Evolutionary conservation across 2,329 filamentous ascomycete genomes (phyloP).

Genomic region (Alternaria burnsii): DNA sequence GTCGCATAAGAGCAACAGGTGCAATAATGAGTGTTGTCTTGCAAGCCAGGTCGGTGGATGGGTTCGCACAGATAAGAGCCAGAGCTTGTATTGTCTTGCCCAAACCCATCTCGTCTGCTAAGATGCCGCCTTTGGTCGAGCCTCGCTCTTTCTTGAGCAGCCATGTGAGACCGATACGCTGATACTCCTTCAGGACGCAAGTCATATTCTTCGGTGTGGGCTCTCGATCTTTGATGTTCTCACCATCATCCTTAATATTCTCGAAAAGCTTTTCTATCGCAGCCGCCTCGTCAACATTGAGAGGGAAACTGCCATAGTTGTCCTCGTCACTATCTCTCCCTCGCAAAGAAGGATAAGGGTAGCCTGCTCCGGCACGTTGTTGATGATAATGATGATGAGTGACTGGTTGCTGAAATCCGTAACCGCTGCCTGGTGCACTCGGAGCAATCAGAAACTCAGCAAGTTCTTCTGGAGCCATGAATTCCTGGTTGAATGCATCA

Average conservation of each 20-base stretch:
- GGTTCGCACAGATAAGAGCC: slow-evolving; percentile 75
- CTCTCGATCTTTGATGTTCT: slow-evolving; percentile 65
- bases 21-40: slow-evolving; percentile 86
- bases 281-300: slow-evolving; percentile 27
- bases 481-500: slow-evolving; percentile 33
- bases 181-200: slow-evolving; percentile 78
- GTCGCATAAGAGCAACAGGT: slow-evolving; percentile 79
- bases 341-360: neutral
- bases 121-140: slow-evolving; percentile 75
- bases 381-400: neutral
- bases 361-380: neutral
- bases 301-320: slow-evolving; percentile 23
- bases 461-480: slow-evolving; percentile 39
- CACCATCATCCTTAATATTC: slow-evolving; percentile 42
- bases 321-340: slow-evolving; percentile 22
- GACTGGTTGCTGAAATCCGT: slow-evolving; percentile 20
- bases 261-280: slow-evolving; percentile 44
- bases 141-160: slow-evolving; percentile 77
- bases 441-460: slow-evolving; percentile 39
- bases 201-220: slow-evolving; percentile 74
- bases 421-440: slow-evolving; percentile 20
- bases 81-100: slow-evolving; percentile 81
- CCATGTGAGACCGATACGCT: slow-evolving; percentile 80
- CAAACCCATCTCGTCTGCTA: slow-evolving; percentile 72
- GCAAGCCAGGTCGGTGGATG: slow-evolving; percentile 64